Conservation (phyloP, 1,139 yeast genomes). For the Yamadazyma sp. region DNA sequence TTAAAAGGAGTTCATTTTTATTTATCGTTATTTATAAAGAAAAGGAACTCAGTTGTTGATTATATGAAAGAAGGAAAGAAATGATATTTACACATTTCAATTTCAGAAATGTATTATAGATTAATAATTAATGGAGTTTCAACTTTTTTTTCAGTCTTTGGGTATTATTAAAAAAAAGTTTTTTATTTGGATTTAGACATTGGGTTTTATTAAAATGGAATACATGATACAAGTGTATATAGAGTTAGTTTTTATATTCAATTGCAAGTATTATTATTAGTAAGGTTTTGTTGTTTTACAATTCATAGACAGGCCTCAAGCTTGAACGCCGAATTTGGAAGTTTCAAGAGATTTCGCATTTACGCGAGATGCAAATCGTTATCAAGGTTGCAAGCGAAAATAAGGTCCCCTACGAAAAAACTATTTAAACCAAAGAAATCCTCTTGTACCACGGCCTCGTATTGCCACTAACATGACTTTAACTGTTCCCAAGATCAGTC, state of each 20-base stretch:
- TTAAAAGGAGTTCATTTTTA: conserved; percentile 11
- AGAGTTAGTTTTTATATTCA: conserved; percentile 5
- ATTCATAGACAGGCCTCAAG: too few relatives aligned
- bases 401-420: too few relatives aligned
- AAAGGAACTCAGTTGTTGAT: conserved; percentile 1
- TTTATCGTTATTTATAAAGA: conserved; percentile 7
- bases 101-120: conserved; percentile 2
- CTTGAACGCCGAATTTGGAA: too few relatives aligned
- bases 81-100: conserved; percentile 9
- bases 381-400: too few relatives aligned
- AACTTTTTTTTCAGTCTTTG: conserved; percentile 23
- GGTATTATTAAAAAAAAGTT: conserved; percentile 21
- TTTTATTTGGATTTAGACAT: conserved; percentile 39
- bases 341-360: too few relatives aligned
- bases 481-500: conserved; percentile 21
- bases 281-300: too few relatives aligned
- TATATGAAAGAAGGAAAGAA: conserved; percentile 11
- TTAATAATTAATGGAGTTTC: conserved; percentile 30
- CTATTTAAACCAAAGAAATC: too few relatives aligned
- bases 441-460: too few relatives aligned
- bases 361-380: too few relatives aligned
- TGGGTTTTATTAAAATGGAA: conserved; percentile 31
- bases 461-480: conserved; percentile 6
- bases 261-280: conserved; percentile 1
- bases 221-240: conserved; percentile 27